Evolutionary conservation across 371 early-diverging fungal genomes (phyloP).

Genomic region (Racocetra persica): DNA sequence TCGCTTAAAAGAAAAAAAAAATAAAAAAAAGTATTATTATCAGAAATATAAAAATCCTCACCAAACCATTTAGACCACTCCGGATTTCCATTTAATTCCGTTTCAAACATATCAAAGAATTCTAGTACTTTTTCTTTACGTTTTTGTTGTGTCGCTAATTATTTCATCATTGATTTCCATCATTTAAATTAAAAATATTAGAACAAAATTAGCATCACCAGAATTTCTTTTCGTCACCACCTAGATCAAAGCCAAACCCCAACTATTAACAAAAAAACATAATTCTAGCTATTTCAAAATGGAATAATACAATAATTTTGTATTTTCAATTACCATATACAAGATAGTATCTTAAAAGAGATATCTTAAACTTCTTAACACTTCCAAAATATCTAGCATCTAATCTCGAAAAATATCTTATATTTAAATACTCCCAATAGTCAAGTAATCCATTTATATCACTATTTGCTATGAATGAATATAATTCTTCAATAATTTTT

Average conservation of each 20-base stretch:
- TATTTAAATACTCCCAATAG: constrained; percentile 70
- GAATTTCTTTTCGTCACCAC: too few relatives aligned
- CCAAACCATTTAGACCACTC: constrained; percentile 79
- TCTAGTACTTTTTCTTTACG: constrained; percentile 65
- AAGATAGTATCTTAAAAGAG: constrained; percentile 68
- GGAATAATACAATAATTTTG: neutral
- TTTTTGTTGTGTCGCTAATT: constrained; percentile 67
- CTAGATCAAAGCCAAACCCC: too few relatives aligned
- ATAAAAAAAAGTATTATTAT: neutral
- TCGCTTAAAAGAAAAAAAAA: neutral
- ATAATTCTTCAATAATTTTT: constrained; percentile 71
- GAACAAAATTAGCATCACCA: too few relatives aligned
- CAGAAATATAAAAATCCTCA: neutral
- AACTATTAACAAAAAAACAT: neutral
- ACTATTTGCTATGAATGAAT: constrained; percentile 58
- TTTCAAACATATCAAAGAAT: constrained; percentile 68
- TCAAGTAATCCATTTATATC: constrained; percentile 66
- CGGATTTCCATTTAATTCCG: constrained; percentile 64
- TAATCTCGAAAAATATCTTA: constrained; percentile 71
- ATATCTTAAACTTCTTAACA: constrained; percentile 70
- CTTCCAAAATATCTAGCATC: constrained; percentile 71
- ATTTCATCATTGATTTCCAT: too few relatives aligned
- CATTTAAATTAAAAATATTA: too few relatives aligned
- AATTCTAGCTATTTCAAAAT: neutral
- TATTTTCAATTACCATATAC: constrained; percentile 58